phyloP scores from a whole-genome alignment of 164 flowering plant genomes.

The Cinnamomum micranthum region DNA sequence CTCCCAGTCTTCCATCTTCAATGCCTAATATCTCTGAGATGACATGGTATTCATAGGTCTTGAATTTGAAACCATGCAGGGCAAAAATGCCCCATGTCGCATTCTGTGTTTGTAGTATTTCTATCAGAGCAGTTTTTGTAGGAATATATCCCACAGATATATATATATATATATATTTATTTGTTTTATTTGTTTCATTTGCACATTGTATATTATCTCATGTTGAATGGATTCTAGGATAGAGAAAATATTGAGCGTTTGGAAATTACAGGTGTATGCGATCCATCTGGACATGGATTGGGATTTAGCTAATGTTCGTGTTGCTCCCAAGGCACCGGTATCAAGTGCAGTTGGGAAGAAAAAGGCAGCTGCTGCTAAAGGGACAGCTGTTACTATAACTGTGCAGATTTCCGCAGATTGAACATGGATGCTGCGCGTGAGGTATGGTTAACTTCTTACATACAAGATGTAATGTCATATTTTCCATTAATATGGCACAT shows the following conservation, averaged over 20 bases:
- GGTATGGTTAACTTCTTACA: constrained; percentile 33
- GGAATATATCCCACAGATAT: no score
- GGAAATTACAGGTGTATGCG: constrained; percentile 97
- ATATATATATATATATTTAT: no score
- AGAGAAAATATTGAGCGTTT: constrained; percentile 89
- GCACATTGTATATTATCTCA: background rate
- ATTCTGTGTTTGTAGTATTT: no score
- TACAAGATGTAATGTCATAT: no score
- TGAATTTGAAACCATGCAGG: no score
- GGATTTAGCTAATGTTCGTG: constrained; percentile 93
- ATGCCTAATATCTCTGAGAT: no score
- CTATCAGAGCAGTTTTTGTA: no score
- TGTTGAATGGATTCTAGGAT: constrained; percentile 40
- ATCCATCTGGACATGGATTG: constrained; percentile 95
- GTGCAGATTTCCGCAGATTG: constrained; percentile 93
- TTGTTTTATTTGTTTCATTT: background rate
- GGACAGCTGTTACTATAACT: constrained; percentile 92
- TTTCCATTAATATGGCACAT: no score
- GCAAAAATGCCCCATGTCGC: no score
- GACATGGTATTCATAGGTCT: no score
- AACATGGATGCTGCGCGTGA: constrained; percentile 99
- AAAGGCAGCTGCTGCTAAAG: constrained; percentile 57
- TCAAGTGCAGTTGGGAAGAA: constrained; percentile 69
- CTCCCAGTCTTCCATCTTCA: no score
- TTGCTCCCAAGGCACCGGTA: constrained; percentile 74